A percentile compares a stretch with the other conserved stretches of the same genome.
Evolutionary conservation across 257 asterid species (phyloP).

Genomic region (Orobanche coerulescens): DNA sequence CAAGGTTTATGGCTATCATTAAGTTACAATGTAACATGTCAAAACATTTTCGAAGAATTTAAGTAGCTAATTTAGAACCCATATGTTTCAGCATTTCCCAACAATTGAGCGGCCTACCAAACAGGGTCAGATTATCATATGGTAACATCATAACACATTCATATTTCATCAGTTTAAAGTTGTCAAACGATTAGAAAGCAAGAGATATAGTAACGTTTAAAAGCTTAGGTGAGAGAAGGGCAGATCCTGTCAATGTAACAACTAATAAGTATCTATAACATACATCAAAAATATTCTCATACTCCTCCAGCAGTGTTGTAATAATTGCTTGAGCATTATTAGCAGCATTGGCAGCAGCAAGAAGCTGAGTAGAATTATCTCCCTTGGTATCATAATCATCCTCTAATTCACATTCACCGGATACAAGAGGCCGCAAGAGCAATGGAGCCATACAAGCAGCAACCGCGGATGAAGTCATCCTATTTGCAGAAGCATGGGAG

Average conservation of each 20-base stretch:
- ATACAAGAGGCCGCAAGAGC: constrained; percentile 89
- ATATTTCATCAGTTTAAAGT: background rate
- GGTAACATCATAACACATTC: constrained; percentile 4
- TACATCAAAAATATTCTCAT: constrained; percentile 66
- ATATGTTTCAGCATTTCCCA: constrained; percentile 5
- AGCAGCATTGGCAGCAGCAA: constrained; percentile 95
- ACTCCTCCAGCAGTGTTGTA: constrained; percentile 78
- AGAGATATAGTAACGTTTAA: constrained; percentile 6
- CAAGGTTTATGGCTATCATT: constrained; percentile 3
- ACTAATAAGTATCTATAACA: constrained; percentile 26
- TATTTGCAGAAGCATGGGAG: constrained; percentile 61
- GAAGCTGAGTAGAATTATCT: constrained; percentile 84
- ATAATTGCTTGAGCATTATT: constrained; percentile 82
- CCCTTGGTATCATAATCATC: constrained; percentile 72
- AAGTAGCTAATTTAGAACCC: constrained; percentile 4
- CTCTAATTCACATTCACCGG: constrained; percentile 88
- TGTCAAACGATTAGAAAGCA: constrained; percentile 9
- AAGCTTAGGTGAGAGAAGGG: background rate
- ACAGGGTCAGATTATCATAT: constrained; percentile 11
- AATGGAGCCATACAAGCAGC: constrained; percentile 98
- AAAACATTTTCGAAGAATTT: constrained; percentile 8
- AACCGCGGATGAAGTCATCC: constrained; percentile 86
- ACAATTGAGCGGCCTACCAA: constrained; percentile 9
- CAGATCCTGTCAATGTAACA: constrained; percentile 7
- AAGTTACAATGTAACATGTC: constrained; percentile 11